Conservation (phyloP, 306 rosid genomes). For the Urtica urens region DNA sequence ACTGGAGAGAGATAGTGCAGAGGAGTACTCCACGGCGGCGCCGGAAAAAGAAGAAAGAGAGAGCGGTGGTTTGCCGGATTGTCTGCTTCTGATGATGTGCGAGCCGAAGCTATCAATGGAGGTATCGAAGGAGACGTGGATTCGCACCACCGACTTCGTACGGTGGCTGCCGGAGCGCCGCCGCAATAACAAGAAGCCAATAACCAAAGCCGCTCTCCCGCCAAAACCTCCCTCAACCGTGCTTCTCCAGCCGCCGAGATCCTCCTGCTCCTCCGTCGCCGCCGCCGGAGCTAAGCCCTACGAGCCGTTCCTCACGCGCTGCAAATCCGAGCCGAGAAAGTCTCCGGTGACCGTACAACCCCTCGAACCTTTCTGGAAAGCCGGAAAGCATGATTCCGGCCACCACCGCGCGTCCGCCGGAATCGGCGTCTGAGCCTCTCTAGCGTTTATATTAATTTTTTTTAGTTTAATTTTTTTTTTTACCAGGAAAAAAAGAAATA, state of each 20-base stretch:
- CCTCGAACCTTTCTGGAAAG: conserved; percentile 46
- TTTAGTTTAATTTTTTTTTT: neutral
- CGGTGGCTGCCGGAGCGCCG: conserved; percentile 60
- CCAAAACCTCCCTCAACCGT: neutral
- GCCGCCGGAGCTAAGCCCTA: conserved; percentile 22
- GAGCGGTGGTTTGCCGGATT: conserved; percentile 46
- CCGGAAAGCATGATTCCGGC: conserved; percentile 58
- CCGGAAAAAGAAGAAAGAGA: neutral
- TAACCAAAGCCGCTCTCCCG: neutral
- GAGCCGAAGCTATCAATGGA: conserved; percentile 98
- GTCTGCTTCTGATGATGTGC: conserved; percentile 88
- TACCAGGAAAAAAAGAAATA: neutral
- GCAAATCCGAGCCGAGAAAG: conserved; percentile 95
- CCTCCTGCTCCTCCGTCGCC: neutral
- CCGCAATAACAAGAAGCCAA: conserved; percentile 27
- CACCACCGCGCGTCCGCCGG: conserved; percentile 65
- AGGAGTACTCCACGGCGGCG: neutral
- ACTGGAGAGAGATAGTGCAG: neutral
- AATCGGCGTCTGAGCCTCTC: conserved; percentile 45
- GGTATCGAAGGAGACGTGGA: conserved; percentile 93
- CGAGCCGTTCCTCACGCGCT: conserved; percentile 83
- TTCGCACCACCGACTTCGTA: conserved; percentile 73
- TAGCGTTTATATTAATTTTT: neutral
- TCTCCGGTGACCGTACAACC: conserved; percentile 35
- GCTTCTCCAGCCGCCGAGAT: too few species aligned